These are phyloP conservation scores for Rusavskia elegans DNA, from an alignment of 495 filamentous ascomycete species.

Conservation along the genomic window DNA sequence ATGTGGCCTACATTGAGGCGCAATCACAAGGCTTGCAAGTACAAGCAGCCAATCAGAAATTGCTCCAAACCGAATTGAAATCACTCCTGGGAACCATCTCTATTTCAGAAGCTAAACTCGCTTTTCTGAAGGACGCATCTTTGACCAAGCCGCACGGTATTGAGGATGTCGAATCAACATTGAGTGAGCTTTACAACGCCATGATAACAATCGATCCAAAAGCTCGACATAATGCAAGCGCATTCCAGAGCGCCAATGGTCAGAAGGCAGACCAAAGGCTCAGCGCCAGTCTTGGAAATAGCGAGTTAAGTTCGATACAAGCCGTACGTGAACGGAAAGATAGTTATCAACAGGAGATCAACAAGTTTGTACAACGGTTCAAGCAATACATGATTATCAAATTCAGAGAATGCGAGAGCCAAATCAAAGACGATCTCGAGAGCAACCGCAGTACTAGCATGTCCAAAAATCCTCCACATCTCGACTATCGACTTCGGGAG, in stretches of 20 bases:
- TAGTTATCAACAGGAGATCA: slow-evolving; percentile 57
- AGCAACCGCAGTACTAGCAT: slow-evolving; percentile 32
- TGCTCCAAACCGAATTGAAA: slow-evolving; percentile 76
- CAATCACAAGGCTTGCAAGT: slow-evolving; percentile 94
- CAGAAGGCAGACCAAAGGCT: slow-evolving; percentile 32
- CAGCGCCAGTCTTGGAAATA: slow-evolving; percentile 50
- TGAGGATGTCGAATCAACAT: slow-evolving; percentile 54
- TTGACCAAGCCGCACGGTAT: slow-evolving; percentile 55
- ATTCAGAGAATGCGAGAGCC: slow-evolving; percentile 58
- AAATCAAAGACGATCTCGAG: slow-evolving; percentile 42
- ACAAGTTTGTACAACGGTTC: slow-evolving; percentile 57
- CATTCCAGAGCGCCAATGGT: slow-evolving; percentile 22
- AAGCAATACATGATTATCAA: slow-evolving; percentile 66
- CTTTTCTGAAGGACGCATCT: slow-evolving; percentile 55
- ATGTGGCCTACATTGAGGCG: slow-evolving; percentile 92
- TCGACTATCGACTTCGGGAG: slow-evolving; percentile 35
- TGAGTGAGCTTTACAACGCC: slow-evolving; percentile 81
- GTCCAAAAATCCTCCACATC: slow-evolving; percentile 28
- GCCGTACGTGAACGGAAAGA: slow-evolving; percentile 89
- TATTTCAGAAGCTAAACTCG: slow-evolving; percentile 59
- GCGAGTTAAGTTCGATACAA: slow-evolving; percentile 77
- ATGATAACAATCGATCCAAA: slow-evolving; percentile 85
- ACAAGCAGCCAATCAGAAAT: slow-evolving; percentile 91
- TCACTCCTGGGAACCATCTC: slow-evolving; percentile 70
- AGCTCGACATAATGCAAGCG: slow-evolving; percentile 37